phyloP scores from a whole-genome alignment of 2,329 filamentous ascomycete species.

The Penicillium sp. region DNA sequence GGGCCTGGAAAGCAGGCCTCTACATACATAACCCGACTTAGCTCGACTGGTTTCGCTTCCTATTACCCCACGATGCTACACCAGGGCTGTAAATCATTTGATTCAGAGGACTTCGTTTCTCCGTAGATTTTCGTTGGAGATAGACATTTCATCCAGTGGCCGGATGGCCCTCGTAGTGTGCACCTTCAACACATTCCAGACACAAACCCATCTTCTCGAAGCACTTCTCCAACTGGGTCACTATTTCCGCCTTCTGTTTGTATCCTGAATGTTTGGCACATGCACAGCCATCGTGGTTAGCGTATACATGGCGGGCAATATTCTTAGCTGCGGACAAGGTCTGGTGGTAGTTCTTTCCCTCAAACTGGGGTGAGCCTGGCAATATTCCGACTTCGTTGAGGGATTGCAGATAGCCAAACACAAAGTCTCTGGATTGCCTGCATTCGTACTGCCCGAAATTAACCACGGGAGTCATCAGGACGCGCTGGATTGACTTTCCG shows the following conservation, averaged over 20 bases:
- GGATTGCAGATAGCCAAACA: neutral
- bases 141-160: neutral
- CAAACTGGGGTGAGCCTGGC: neutral
- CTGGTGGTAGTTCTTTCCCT: neutral
- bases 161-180: neutral
- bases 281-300: neutral
- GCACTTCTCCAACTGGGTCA: neutral
- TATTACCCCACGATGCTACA: neutral
- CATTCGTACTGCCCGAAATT: neutral
- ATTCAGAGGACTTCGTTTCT: too few species aligned
- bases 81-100: neutral
- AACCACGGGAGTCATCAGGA: neutral
- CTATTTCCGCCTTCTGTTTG: neutral
- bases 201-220: neutral
- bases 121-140: neutral
- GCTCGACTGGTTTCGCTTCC: too few species aligned
- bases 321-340: neutral
- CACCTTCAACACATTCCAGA: neutral
- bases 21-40: neutral
- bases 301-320: neutral
- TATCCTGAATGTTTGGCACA: neutral
- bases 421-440: neutral
- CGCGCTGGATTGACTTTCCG: neutral
- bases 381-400: neutral
- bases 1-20: too few species aligned